Base-by-base conservation (phyloP, 345 rosid genomes). In the Hibiscus tridactylites region DNA sequence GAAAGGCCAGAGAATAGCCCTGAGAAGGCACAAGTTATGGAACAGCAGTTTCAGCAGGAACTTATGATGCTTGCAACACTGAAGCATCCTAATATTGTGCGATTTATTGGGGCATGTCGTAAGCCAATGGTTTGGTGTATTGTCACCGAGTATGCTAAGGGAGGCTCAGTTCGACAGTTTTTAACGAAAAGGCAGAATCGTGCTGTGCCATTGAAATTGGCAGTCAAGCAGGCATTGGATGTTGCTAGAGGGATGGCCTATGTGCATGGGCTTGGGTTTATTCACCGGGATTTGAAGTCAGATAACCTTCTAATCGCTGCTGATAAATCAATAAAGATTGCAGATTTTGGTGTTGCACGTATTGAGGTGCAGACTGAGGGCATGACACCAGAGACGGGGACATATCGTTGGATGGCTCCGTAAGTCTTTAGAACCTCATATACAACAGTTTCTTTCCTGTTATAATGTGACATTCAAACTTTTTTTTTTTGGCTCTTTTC, bases 381-480 rank as follows among this genome's bases (percentile, higher is more conserved):
- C 21, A 84, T 84, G 88, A 84, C 88, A 46, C 85, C 88, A 65
- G 88, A 84, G 80, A 84, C 88, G 16, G 88, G 88, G 57, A 84
- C 85, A 13, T 84, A 84, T 9, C 88, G 85, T 58, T 84, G 88
- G 88, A 84, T 84, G 88, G 88, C 88, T 35, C 88, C 88, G 85
- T 82, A 82, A 82, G 86, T 83, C 56, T 70, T 65, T 58, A 28
- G 16, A 63, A 26, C 26, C 58, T 70, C 35, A 16, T 39, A 15
- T 71, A 10, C 70, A 65, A 19, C 39, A 15, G 46, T 68, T 74
- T 47, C 61, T 56, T 65, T 61, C 44, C 29, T 50, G 7, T 53
- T 80, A 24, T 53, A 26, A 26, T 19, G 61, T 53, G 39, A 28
- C 29, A 46, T 26, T 58, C 24, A 63, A 46, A 46, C 54, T 61